Conservation (phyloP, 2,329 filamentous ascomycete genomes). For the Diaporthe eres region DNA sequence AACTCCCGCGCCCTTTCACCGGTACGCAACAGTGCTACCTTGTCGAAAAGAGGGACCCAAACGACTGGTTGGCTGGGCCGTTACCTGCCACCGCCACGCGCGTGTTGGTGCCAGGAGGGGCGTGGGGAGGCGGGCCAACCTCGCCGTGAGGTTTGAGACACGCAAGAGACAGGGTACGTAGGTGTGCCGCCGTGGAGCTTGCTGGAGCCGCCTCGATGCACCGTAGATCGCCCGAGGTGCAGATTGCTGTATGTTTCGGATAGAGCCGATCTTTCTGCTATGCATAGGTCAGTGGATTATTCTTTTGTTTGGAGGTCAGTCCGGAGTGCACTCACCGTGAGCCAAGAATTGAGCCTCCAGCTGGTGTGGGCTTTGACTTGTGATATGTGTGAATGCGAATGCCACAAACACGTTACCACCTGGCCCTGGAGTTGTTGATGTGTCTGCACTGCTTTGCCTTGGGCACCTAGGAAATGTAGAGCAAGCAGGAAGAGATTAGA, state of each 20-base stretch:
- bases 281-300: neutral
- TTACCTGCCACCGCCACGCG: constrained; percentile 34
- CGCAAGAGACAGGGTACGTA: constrained; percentile 3
- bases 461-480: neutral
- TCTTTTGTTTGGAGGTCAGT: neutral
- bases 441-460: neutral
- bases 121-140: constrained; percentile 19
- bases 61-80: neutral
- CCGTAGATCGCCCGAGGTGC: constrained; percentile 20
- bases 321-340: neutral
- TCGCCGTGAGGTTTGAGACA: constrained; percentile 20
- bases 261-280: constrained; percentile 1
- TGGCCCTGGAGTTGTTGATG: too few relatives aligned
- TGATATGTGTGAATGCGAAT: neutral
- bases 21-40: neutral
- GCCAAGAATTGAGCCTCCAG: neutral
- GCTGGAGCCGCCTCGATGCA: constrained; percentile 1
- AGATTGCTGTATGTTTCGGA: constrained; percentile 32
- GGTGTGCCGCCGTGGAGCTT: neutral
- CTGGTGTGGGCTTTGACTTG: neutral
- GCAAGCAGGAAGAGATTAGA: neutral
- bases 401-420: too few relatives aligned
- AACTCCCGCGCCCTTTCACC: neutral
- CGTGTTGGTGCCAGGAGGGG: constrained; percentile 20
- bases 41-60: neutral